These are phyloP conservation scores for Macrocybe gigantea DNA, from an alignment of 768 basidiomycete species.

Conservation along the genomic window DNA sequence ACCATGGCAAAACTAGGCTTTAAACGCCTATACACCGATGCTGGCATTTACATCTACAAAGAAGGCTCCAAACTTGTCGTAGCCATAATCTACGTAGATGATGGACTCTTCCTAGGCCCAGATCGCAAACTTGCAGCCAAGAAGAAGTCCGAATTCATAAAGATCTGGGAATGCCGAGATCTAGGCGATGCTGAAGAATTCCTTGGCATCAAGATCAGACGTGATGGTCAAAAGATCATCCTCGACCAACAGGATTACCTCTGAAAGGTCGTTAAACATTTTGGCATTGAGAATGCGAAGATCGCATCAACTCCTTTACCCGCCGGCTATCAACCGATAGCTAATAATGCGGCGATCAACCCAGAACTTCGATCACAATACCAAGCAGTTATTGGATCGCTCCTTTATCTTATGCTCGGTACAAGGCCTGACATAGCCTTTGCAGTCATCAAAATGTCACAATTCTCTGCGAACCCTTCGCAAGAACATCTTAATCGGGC, in stretches of 20 bases:
- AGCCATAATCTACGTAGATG: conserved; percentile 8
- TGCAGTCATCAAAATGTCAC: conserved; percentile 5
- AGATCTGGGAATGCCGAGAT: conserved; percentile 17
- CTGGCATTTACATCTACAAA: conserved; percentile 7
- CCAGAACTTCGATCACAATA: background rate
- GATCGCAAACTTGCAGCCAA: background rate
- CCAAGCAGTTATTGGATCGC: conserved; percentile 9
- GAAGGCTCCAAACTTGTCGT: conserved; percentile 4
- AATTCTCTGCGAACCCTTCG: conserved; percentile 15
- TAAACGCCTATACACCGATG: conserved; percentile 1
- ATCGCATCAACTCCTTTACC: background rate
- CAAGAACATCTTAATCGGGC: conserved; percentile 13
- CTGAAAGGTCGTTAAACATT: conserved; percentile 1
- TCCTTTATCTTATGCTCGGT: conserved; percentile 17
- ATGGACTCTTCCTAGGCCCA: conserved; percentile 6
- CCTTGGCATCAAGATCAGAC: conserved; percentile 10
- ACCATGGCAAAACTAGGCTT: conserved; percentile 5
- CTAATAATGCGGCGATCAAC: background rate
- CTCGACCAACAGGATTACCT: conserved; percentile 14
- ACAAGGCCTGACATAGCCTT: conserved; percentile 14
- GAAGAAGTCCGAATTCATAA: conserved; percentile 11
- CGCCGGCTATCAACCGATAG: background rate
- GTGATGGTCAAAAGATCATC: background rate
- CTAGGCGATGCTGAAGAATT: conserved; percentile 13
- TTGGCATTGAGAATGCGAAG: conserved; percentile 6